These are phyloP conservation scores for Cladosporium halotolerans DNA, from an alignment of 2,329 filamentous ascomycete species.

Conservation along the genomic window DNA sequence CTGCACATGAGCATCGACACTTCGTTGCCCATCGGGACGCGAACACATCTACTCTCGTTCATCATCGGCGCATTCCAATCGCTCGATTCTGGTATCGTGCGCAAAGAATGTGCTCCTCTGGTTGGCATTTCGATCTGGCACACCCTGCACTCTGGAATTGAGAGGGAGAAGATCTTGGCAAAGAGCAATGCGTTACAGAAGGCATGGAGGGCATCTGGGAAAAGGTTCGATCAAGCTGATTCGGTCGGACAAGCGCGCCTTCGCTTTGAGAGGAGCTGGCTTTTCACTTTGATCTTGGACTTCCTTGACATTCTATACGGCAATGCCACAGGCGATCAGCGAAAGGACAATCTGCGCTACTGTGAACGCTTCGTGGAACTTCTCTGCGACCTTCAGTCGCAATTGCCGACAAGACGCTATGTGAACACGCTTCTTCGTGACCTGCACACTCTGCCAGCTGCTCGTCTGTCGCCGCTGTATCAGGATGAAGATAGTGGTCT, in stretches of 20 bases:
- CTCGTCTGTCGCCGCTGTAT: constrained; percentile 73
- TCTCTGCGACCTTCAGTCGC: constrained; percentile 82
- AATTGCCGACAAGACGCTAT: constrained; percentile 87
- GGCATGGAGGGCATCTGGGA: constrained; percentile 80
- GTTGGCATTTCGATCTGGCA: constrained; percentile 96
- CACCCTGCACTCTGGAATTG: constrained; percentile 72
- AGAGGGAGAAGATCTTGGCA: constrained; percentile 66
- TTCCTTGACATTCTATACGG: constrained; percentile 71
- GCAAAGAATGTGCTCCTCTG: constrained; percentile 92
- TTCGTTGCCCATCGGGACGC: constrained; percentile 41
- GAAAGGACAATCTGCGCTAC: constrained; percentile 61
- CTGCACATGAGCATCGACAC: constrained; percentile 70
- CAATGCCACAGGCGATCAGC: constrained; percentile 25
- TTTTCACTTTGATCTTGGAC: constrained; percentile 78
- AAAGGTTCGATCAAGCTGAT: constrained; percentile 82
- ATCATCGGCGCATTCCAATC: constrained; percentile 91
- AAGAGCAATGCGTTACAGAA: constrained; percentile 72
- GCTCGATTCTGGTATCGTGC: constrained; percentile 77
- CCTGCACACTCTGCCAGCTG: constrained; percentile 70
- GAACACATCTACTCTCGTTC: constrained; percentile 81
- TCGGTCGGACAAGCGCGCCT: constrained; percentile 70
- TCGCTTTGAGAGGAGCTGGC: constrained; percentile 88
- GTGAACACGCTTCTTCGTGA: constrained; percentile 84
- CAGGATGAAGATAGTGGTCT: constrained; percentile 61
- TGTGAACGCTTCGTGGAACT: constrained; percentile 93